These are phyloP conservation scores for Boletellus deceptivus DNA, from an alignment of 1,284 basidiomycete genomes.

Conservation along the genomic window DNA sequence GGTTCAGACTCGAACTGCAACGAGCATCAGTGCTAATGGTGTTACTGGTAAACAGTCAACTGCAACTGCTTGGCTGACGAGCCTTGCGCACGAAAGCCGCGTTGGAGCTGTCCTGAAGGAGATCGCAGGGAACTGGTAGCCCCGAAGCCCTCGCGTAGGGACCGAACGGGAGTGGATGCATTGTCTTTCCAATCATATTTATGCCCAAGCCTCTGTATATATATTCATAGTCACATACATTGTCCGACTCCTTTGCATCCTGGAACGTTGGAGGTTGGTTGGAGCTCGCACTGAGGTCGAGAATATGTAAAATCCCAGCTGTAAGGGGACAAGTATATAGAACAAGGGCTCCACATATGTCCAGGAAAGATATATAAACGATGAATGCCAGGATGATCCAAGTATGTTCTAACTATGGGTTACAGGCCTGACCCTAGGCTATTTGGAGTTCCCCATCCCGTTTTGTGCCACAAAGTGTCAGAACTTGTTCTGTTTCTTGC, in stretches of 20 bases:
- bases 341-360: neutral
- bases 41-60: conserved; percentile 15
- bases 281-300: too few relatives aligned
- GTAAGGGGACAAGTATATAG: neutral
- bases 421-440: neutral
- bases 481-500: conserved; percentile 53
- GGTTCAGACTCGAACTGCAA: conserved; percentile 15
- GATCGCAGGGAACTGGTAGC: conserved; percentile 4
- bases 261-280: neutral
- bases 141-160: neutral
- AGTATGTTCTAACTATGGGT: neutral
- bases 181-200: neutral
- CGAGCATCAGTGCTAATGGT: conserved; percentile 11
- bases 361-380: neutral
- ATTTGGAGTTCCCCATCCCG: conserved; percentile 32
- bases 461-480: conserved; percentile 46
- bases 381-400: neutral
- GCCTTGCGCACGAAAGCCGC: conserved; percentile 26
- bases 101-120: conserved; percentile 23
- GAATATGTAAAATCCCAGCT: too few relatives aligned
- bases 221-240: too few relatives aligned
- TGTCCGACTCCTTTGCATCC: too few relatives aligned
- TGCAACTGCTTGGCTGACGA: conserved; percentile 25
- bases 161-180: too few relatives aligned
- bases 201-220: neutral